Evolutionary conservation across 495 filamentous ascomycete genomes (phyloP).

Genomic region (Podospora didyma): DNA sequence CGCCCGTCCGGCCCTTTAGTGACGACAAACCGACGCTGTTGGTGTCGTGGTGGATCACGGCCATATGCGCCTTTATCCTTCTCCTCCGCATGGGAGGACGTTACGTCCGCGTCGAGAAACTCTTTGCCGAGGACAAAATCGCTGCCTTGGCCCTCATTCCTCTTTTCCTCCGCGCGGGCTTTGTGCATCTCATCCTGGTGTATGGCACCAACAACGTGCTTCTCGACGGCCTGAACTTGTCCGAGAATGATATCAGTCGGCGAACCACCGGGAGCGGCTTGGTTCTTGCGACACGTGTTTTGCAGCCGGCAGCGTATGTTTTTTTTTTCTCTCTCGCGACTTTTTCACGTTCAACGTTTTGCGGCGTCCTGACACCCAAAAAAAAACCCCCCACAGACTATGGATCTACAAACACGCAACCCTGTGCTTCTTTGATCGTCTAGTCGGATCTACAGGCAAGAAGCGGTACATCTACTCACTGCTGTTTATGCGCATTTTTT

Average conservation of each 20-base stretch:
- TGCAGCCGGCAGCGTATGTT: slow-evolving; percentile 62
- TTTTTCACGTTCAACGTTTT: too few species aligned
- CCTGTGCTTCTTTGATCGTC: slow-evolving; percentile 80
- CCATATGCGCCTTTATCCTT: slow-evolving; percentile 75
- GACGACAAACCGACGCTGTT: slow-evolving; percentile 73
- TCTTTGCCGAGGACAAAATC: slow-evolving; percentile 83
- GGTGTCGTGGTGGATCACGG: slow-evolving; percentile 89
- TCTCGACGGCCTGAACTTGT: slow-evolving; percentile 24
- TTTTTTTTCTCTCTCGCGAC: background rate
- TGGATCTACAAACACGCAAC: slow-evolving; percentile 90
- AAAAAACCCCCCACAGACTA: slow-evolving; percentile 67
- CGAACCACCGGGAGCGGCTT: slow-evolving; percentile 56
- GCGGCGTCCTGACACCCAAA: too few species aligned
- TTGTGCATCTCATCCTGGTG: slow-evolving; percentile 76
- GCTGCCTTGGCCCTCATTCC: slow-evolving; percentile 78
- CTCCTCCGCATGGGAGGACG: slow-evolving; percentile 70
- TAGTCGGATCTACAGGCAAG: slow-evolving; percentile 61
- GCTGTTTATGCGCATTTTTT: slow-evolving; percentile 63
- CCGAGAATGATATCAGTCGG: slow-evolving; percentile 39
- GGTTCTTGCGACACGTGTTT: slow-evolving; percentile 59
- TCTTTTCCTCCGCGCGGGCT: slow-evolving; percentile 70
- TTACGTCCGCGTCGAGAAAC: slow-evolving; percentile 70
- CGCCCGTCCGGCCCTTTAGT: slow-evolving; percentile 49
- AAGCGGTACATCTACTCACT: slow-evolving; percentile 62
- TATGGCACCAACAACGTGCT: slow-evolving; percentile 84